Conservation (phyloP, 129 eudicot species). For the Dittrichia graveolens region DNA sequence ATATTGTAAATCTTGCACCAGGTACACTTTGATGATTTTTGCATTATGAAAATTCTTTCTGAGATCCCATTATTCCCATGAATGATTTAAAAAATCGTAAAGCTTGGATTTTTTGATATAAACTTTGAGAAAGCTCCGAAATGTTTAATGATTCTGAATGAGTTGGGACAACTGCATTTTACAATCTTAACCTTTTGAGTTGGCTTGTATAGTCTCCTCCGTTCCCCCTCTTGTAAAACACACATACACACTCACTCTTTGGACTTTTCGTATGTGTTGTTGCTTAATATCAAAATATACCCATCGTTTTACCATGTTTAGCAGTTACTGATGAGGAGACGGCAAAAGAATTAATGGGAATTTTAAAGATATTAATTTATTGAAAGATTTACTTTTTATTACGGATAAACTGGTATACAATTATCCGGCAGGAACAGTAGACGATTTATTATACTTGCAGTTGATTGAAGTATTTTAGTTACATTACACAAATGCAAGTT, state of each 20-base stretch:
- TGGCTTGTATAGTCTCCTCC: too few species aligned
- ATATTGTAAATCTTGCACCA: slow-evolving; percentile 73
- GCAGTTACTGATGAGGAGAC: background rate
- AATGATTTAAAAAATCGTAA: slow-evolving; percentile 5
- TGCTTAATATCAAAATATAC: background rate
- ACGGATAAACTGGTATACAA: slow-evolving; percentile 11
- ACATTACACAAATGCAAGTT: slow-evolving; percentile 4
- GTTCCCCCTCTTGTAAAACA: too few species aligned
- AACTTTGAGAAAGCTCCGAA: background rate
- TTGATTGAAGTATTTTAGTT: background rate
- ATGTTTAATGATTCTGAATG: slow-evolving; percentile 13
- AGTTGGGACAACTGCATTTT: slow-evolving; percentile 17
- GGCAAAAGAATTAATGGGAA: slow-evolving; percentile 7
- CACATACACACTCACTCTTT: too few species aligned
- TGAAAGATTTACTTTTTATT: background rate
- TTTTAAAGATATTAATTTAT: slow-evolving; percentile 1
- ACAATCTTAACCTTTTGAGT: background rate
- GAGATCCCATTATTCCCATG: background rate
- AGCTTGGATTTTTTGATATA: background rate
- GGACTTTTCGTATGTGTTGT: background rate
- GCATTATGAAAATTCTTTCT: background rate
- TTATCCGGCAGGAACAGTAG: background rate
- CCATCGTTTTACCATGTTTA: slow-evolving; percentile 1
- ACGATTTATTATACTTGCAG: background rate
- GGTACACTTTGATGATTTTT: slow-evolving; percentile 42